A percentile compares a stretch with the other conserved stretches of the same genome.
Evolutionary conservation across 192 early-diverging fungal genomes (phyloP).

Genomic region (Phlyctochytrium bullatum): DNA sequence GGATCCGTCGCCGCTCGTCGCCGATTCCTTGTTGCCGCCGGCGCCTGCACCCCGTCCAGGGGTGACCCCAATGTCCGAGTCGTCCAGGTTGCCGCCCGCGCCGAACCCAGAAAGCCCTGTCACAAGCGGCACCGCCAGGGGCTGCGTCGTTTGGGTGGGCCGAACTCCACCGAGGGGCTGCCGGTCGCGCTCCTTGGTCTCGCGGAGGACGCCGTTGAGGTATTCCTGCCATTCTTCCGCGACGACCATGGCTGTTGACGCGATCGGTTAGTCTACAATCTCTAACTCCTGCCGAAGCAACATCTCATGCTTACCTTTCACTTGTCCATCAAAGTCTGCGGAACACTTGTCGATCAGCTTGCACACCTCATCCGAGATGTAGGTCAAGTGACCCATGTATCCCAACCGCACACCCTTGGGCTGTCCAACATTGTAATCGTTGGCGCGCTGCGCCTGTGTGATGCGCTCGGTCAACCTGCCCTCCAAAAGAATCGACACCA

Average conservation of each 20-base stretch:
- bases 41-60: slow-evolving; percentile 11
- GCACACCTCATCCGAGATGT: slow-evolving; percentile 93
- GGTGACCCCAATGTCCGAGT: slow-evolving; percentile 30
- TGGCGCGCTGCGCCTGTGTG: slow-evolving; percentile 74
- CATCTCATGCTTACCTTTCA: slow-evolving; percentile 35
- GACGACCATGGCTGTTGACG: slow-evolving; percentile 38
- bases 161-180: slow-evolving; percentile 54
- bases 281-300: not conserved
- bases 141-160: slow-evolving; percentile 39
- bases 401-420: slow-evolving; percentile 90
- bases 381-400: slow-evolving; percentile 98
- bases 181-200: slow-evolving; percentile 55
- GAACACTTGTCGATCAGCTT: slow-evolving; percentile 79
- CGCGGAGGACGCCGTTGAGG: slow-evolving; percentile 37
- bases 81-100: slow-evolving; percentile 29
- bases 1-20: slow-evolving; percentile 25
- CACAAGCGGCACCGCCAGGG: slow-evolving; percentile 20
- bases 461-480: slow-evolving; percentile 83
- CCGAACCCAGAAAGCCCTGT: slow-evolving; percentile 13
- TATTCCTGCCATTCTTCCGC: slow-evolving; percentile 59
- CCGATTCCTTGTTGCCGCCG: no score
- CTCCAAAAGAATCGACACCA: slow-evolving; percentile 74
- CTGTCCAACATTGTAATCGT: slow-evolving; percentile 76
- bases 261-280: slow-evolving; percentile 4
- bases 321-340: slow-evolving; percentile 42